Conservation (phyloP, 1,139 yeast genomes). For the Hyphopichia wangnamkhiaoensis region DNA sequence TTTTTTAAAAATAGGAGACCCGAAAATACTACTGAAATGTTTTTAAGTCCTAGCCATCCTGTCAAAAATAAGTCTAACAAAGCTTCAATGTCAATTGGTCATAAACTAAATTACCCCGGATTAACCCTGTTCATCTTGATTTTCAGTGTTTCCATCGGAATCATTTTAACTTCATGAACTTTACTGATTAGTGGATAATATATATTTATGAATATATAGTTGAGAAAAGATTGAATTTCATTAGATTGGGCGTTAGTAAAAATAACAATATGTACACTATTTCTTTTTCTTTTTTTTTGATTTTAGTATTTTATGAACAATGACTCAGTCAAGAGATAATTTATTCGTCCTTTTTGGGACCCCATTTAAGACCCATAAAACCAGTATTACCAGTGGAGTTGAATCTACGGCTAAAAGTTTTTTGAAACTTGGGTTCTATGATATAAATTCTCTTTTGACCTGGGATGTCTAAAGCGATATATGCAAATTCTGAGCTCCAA, state of each 20-base stretch:
- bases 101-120: not conserved
- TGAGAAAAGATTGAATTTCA: no score
- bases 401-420: slow-evolving; percentile 8
- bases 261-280: no score
- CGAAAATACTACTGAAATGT: not conserved
- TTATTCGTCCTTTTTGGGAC: slow-evolving; percentile 59
- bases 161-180: no score
- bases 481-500: slow-evolving; percentile 72
- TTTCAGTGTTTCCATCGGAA: no score
- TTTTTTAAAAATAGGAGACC: not conserved
- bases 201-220: no score
- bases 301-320: no score
- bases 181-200: no score
- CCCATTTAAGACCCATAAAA: slow-evolving; percentile 84
- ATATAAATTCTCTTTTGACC: slow-evolving; percentile 69
- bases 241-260: no score
- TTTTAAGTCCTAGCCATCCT: not conserved
- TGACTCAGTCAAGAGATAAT: no score
- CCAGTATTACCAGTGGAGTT: slow-evolving; percentile 40
- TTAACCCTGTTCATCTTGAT: no score
- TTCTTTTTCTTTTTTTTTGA: no score
- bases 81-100: not conserved
- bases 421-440: slow-evolving; percentile 58
- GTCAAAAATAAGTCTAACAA: not conserved
- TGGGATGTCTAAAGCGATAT: slow-evolving; percentile 75